These are phyloP conservation scores for Symbiodinium pilosum DNA, from an alignment of 73 alveolate genomes.

Conservation along the genomic window DNA sequence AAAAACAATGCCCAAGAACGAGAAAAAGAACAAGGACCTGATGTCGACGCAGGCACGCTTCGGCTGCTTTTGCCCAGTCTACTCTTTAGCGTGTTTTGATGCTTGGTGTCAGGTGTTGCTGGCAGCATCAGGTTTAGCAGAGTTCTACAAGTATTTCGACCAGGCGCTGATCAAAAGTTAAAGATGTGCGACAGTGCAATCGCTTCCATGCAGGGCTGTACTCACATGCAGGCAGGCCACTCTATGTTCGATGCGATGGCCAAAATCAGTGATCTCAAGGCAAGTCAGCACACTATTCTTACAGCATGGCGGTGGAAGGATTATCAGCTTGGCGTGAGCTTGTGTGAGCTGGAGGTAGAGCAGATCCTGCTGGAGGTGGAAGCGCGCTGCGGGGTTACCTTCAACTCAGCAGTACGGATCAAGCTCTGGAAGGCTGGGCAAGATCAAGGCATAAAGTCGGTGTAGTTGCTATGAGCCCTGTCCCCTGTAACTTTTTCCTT, in stretches of 20 bases:
- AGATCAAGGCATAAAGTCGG: no score
- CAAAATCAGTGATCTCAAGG: slow-evolving; percentile 53
- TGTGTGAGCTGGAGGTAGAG: slow-evolving; percentile 90
- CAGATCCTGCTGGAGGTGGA: slow-evolving; percentile 88
- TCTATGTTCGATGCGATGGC: slow-evolving; percentile 88
- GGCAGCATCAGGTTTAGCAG: slow-evolving; percentile 87
- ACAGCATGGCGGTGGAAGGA: neutral
- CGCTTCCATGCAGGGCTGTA: neutral
- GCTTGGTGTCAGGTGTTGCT: slow-evolving; percentile 34
- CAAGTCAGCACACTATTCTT: neutral
- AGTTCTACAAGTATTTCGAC: slow-evolving; percentile 86
- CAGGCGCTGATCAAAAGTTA: slow-evolving; percentile 30
- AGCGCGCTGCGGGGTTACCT: slow-evolving; percentile 87
- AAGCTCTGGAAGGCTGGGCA: slow-evolving; percentile 84
- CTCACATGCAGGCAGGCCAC: slow-evolving; percentile 44
- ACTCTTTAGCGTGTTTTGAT: neutral
- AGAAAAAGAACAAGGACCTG: slow-evolving; percentile 77
- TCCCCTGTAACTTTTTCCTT: no score
- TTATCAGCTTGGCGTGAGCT: no score
- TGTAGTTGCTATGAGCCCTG: no score
- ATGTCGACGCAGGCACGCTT: slow-evolving; percentile 79
- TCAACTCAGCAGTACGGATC: slow-evolving; percentile 75
- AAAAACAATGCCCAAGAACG: slow-evolving; percentile 53
- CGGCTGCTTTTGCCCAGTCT: neutral
- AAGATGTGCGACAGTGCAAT: no score